Conservation (phyloP, 352 stramenopile species). For the Pythium aristosporum region DNA sequence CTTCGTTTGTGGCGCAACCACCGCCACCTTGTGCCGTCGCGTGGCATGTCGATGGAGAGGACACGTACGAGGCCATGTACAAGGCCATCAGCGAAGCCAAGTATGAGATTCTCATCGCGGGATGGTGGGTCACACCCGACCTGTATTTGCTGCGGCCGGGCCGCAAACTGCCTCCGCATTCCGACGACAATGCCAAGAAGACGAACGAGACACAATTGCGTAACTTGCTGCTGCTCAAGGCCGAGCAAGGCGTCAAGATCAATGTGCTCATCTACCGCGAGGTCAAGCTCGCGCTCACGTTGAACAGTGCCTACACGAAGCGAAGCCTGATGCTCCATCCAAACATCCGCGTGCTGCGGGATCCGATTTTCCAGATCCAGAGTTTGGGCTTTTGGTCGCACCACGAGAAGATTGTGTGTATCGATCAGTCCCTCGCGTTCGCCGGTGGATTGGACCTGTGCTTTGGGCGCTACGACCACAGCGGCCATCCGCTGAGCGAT, state of each 20-base stretch:
- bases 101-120: constrained; percentile 89
- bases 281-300: constrained; percentile 84
- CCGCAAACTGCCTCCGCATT: constrained; percentile 50
- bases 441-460: constrained; percentile 86
- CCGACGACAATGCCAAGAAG: constrained; percentile 39
- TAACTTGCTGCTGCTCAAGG: constrained; percentile 78
- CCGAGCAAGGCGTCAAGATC: constrained; percentile 82
- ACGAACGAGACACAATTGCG: constrained; percentile 72
- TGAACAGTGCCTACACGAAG: constrained; percentile 88
- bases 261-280: constrained; percentile 92
- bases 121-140: constrained; percentile 89
- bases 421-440: constrained; percentile 86
- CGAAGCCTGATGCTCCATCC: constrained; percentile 70
- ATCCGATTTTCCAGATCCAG: constrained; percentile 91
- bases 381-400: constrained; percentile 91
- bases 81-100: constrained; percentile 85
- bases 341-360: constrained; percentile 89
- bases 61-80: constrained; percentile 85
- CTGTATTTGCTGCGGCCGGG: constrained; percentile 75
- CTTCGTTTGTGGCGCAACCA: constrained; percentile 43
- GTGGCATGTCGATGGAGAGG: constrained; percentile 86
- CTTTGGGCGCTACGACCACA: constrained; percentile 88
- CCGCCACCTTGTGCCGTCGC: constrained; percentile 59
- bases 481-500: constrained; percentile 72
- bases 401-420: constrained; percentile 92